Base-by-base conservation (phyloP, 2,329 filamentous ascomycete genomes). In the Metarhizium guizhouense region DNA sequence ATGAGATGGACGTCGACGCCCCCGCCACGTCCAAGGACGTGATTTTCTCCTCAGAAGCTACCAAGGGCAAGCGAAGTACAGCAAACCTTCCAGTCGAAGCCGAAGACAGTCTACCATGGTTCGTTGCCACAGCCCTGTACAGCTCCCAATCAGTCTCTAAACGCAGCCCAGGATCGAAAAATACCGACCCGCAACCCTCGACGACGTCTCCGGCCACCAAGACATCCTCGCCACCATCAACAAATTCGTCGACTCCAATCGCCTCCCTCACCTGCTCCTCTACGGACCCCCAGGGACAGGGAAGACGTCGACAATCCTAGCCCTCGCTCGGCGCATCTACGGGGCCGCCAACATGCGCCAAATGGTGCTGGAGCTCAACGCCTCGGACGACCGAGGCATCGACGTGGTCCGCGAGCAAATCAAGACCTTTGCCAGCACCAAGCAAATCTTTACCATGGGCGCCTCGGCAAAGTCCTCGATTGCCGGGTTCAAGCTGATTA, bases 361-460 rank as follows among this genome's bases (percentile, higher is more conserved):
- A 72, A 97, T 99, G 91, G 94, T 99, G 18, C 82, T 99, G 38
- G 94, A 99, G 73, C 83, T 99, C 61, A 99, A 99, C 70, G 94
- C 94, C 45, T 96, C 91, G 51, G 94, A 99, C 68, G 94, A 99
- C 71, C 83, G 94, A 72, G 94, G 94, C 67, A 99, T 99, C 70
- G 94, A 99, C 62, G 94, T 99, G 2, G 94, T 99, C 56, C 84
- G 92, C 62, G 94, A 99, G 75, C 94, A 99, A 73, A 99, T 99
- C 82, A 99, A 97, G 80, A 99, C 94, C 0, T 99, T 99, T 74
- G 93, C 90, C 45, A 95, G 89, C 63, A 99, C 94, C 7, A 96
- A 95, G 72, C 94, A 99, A 69, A 99, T 99, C 65, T 99, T 99
- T 75, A 78, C 74, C 14, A 74, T 81, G 67, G 83, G 82, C n/a